Percentiles rank a stretch among this genome's conserved stretches.
These are phyloP conservation scores for Coix lacrymajobi DNA, from an alignment of 176 grass and related monocot genomes.

Conservation along the genomic window DNA sequence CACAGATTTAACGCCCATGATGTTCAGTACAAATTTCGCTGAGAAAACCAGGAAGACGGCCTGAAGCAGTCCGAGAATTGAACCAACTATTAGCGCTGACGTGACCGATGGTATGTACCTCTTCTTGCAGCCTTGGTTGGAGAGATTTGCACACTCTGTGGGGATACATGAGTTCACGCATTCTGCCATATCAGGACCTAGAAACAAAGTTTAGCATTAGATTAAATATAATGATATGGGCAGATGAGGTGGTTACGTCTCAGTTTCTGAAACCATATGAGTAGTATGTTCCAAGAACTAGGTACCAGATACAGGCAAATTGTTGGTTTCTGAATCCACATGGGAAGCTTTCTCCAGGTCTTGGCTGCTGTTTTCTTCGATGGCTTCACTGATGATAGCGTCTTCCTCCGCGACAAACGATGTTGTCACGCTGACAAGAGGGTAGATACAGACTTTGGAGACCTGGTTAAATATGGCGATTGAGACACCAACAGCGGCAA, in stretches of 20 bases:
- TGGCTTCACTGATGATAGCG: constrained; percentile 63
- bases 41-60: constrained; percentile 70
- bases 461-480: constrained; percentile 98
- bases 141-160: constrained; percentile 25
- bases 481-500: constrained; percentile 88
- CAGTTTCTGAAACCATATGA: not conserved
- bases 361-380: constrained; percentile 43
- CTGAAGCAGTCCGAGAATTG: constrained; percentile 81
- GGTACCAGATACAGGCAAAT: constrained; percentile 33
- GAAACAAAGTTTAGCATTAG: constrained; percentile 14
- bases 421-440: constrained; percentile 92
- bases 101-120: constrained; percentile 95
- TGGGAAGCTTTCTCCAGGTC: constrained; percentile 67
- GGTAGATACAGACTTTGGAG: constrained; percentile 94
- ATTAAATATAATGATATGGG: not conserved
- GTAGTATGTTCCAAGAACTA: constrained; percentile 4
- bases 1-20: constrained; percentile 86
- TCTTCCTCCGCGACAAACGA: constrained; percentile 99
- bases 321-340: constrained; percentile 24
- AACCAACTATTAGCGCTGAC: constrained; percentile 77
- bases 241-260: not conserved
- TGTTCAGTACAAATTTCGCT: constrained; percentile 56
- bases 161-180: constrained; percentile 35
- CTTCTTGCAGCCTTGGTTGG: constrained; percentile 40
- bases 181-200: constrained; percentile 44